These are phyloP conservation scores for Trichoderma arundinaceum DNA, from an alignment of 2,329 filamentous ascomycete species.

Conservation along the genomic window DNA sequence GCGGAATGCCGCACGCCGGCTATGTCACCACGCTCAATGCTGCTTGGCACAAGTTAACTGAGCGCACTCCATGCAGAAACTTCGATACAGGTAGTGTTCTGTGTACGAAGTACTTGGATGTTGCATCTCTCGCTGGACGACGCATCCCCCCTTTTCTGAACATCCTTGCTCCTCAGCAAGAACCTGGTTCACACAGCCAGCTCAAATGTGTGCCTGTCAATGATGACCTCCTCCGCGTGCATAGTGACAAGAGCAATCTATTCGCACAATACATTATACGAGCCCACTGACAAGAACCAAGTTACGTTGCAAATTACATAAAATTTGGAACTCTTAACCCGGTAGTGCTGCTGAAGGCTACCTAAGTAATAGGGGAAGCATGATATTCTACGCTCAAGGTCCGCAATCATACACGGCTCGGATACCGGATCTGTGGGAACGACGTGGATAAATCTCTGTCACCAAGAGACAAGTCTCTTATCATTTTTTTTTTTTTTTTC, in stretches of 20 bases:
- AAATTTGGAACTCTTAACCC: too few species aligned
- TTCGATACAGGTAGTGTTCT: neutral
- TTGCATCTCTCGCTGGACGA: too few species aligned
- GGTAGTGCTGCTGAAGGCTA: too few species aligned
- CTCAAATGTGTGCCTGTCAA: too few species aligned
- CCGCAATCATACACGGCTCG: conserved; percentile 21
- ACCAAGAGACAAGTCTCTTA: conserved; percentile 4
- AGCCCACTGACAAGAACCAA: too few species aligned
- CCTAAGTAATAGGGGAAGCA: neutral
- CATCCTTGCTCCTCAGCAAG: too few species aligned
- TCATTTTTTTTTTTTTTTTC: neutral
- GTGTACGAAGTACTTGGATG: neutral
- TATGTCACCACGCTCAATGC: neutral
- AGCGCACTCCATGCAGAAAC: neutral
- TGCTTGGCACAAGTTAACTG: neutral
- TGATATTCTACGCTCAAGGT: neutral
- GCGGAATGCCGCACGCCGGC: neutral
- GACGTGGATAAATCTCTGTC: neutral
- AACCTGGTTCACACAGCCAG: too few species aligned
- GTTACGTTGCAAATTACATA: too few species aligned
- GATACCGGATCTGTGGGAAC: conserved; percentile 20
- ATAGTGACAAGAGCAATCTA: too few species aligned
- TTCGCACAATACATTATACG: too few species aligned
- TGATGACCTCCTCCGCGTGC: too few species aligned
- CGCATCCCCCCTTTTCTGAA: too few species aligned